Percentiles rank a stretch among this genome's conserved stretches.
Evolutionary conservation across 306 rosid genomes (phyloP).

Genomic region (Alnus glutinosa): DNA sequence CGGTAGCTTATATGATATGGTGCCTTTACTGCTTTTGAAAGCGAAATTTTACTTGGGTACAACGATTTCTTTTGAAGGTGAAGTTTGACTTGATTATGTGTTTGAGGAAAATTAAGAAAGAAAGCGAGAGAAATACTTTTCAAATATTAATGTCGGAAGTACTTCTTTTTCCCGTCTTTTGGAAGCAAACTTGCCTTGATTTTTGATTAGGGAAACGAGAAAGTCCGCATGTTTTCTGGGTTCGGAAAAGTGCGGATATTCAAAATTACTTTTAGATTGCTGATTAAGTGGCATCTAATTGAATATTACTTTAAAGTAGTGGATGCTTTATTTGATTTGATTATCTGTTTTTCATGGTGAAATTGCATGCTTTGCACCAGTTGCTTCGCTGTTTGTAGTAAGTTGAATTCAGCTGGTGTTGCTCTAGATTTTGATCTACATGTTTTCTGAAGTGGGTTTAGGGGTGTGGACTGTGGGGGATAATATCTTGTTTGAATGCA

Average conservation of each 20-base stretch:
- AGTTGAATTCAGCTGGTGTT: background rate
- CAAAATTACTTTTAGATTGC: background rate
- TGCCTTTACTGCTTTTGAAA: background rate
- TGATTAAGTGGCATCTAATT: background rate
- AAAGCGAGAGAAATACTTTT: background rate
- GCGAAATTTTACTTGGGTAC: background rate
- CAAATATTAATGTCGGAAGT: background rate
- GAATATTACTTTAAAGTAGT: background rate
- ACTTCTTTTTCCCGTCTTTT: background rate
- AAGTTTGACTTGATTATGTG: background rate
- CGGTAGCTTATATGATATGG: background rate
- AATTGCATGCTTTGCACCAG: background rate
- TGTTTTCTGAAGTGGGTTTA: background rate
- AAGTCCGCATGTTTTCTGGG: too few species aligned
- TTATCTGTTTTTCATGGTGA: background rate
- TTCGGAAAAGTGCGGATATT: too few species aligned
- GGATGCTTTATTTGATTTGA: background rate
- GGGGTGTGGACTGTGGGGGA: background rate
- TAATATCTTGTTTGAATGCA: slow-evolving; percentile 4
- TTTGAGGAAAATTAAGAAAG: background rate
- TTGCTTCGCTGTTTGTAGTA: background rate
- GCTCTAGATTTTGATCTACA: background rate
- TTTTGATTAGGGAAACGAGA: background rate
- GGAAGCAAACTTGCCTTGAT: background rate
- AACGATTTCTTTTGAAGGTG: background rate